phyloP scores from a whole-genome alignment of 805 yeast species.

The Myxozyma neglecta region DNA sequence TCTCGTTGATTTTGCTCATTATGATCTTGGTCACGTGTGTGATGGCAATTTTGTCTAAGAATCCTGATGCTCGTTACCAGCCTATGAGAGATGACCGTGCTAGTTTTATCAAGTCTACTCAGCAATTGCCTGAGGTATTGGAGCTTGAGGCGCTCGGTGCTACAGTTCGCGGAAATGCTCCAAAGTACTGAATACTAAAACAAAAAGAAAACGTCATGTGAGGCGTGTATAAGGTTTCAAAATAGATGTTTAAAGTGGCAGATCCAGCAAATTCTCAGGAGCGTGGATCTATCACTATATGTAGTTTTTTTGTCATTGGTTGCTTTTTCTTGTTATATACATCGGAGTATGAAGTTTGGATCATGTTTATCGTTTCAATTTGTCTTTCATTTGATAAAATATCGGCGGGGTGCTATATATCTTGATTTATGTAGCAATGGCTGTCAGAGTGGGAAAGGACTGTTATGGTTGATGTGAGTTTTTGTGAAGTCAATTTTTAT shows the following conservation, averaged over 20 bases:
- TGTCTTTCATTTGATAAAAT: not conserved
- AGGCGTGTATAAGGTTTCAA: not conserved
- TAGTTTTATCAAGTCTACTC: constrained; percentile 62
- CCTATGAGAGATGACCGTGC: constrained; percentile 97
- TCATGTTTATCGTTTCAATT: not conserved
- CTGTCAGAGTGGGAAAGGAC: not conserved
- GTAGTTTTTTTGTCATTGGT: not conserved
- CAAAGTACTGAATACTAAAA: constrained; percentile 13
- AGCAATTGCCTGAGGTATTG: constrained; percentile 46
- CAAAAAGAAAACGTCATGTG: not conserved
- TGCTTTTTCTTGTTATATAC: not conserved
- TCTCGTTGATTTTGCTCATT: constrained; percentile 76
- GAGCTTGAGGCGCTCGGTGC: constrained; percentile 76
- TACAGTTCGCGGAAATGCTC: constrained; percentile 36
- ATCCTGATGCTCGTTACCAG: constrained; percentile 93
- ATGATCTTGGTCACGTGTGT: constrained; percentile 87
- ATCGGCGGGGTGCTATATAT: not conserved
- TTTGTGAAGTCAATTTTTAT: not conserved
- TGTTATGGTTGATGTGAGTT: not conserved
- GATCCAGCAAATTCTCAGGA: not conserved
- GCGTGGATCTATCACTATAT: not conserved
- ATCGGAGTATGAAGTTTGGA: not conserved
- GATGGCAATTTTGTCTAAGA: constrained; percentile 78
- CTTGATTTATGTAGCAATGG: not conserved
- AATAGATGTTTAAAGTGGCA: not conserved